A percentile compares a stretch with the other conserved stretches of the same genome.
These are phyloP conservation scores for Globisporangium recalcitrans DNA, from an alignment of 352 stramenopile genomes.

Conservation along the genomic window DNA sequence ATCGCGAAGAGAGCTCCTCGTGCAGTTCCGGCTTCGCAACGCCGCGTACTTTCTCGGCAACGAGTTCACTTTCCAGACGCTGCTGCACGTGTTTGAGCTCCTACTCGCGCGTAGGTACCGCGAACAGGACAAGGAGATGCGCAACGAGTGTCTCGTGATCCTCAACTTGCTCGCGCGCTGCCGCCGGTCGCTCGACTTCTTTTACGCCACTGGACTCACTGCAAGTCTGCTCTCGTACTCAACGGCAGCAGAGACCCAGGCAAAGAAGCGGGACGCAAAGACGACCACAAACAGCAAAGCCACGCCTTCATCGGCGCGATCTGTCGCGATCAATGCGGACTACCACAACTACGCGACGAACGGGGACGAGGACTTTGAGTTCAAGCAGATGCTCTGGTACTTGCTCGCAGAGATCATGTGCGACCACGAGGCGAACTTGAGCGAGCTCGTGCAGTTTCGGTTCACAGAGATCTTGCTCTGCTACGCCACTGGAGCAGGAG, in stretches of 20 bases:
- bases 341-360: constrained; percentile 60
- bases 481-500: constrained; percentile 41
- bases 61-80: constrained; percentile 47
- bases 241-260: constrained; percentile 21
- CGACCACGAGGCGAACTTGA: constrained; percentile 47
- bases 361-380: constrained; percentile 72
- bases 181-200: constrained; percentile 40
- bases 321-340: constrained; percentile 44
- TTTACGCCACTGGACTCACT: constrained; percentile 54
- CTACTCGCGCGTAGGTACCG: constrained; percentile 55
- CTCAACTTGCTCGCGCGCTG: constrained; percentile 52
- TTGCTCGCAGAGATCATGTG: constrained; percentile 46
- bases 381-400: constrained; percentile 77
- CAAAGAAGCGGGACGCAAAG: constrained; percentile 15
- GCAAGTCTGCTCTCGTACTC: constrained; percentile 61
- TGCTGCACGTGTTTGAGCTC: constrained; percentile 55
- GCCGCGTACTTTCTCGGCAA: constrained; percentile 57
- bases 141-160: constrained; percentile 74
- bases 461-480: constrained; percentile 58
- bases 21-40: constrained; percentile 58
- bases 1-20: constrained; percentile 52
- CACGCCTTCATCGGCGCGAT: constrained; percentile 9
- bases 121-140: constrained; percentile 72
- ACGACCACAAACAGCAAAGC: not conserved
- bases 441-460: constrained; percentile 59